Evolutionary conservation across 352 stramenopile genomes (phyloP).

Genomic region (Plasmopara viticola): DNA sequence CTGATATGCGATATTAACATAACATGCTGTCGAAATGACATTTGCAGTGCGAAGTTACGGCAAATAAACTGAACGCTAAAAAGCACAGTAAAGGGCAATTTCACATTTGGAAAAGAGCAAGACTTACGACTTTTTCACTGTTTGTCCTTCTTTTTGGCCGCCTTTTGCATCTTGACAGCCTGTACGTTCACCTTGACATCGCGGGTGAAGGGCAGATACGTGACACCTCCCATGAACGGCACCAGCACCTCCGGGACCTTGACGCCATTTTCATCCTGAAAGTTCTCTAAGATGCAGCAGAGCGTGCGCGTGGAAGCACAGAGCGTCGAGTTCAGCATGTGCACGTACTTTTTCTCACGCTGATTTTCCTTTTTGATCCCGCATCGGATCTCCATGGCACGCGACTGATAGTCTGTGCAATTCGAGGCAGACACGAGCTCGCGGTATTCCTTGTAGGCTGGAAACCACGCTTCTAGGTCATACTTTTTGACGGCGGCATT

Average conservation of each 20-base stretch:
- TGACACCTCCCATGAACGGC: conserved; percentile 97
- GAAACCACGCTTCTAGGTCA: conserved; percentile 99
- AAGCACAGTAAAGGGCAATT: too few species aligned
- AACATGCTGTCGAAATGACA: too few species aligned
- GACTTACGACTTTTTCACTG: conserved; percentile 23
- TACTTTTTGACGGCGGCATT: conserved; percentile 99
- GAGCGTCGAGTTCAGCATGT: conserved; percentile 99
- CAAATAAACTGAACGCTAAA: too few species aligned
- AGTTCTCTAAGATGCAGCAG: conserved; percentile 99
- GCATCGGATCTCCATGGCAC: conserved; percentile 96
- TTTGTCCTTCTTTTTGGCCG: conserved; percentile 88
- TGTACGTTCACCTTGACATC: conserved; percentile 90
- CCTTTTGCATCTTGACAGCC: conserved; percentile 94
- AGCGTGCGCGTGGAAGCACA: conserved; percentile 98
- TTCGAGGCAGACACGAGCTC: conserved; percentile 99
- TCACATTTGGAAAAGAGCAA: neutral
- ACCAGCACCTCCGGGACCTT: conserved; percentile 96
- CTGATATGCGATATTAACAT: too few species aligned
- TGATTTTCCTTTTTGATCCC: conserved; percentile 94
- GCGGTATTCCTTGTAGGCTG: conserved; percentile 96
- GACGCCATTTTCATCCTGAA: conserved; percentile 96
- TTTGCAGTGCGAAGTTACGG: too few species aligned
- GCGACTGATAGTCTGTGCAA: conserved; percentile 97
- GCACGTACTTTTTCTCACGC: conserved; percentile 95
- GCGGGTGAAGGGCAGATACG: conserved; percentile 97